Conservation (phyloP, 164 flowering plant species). For the Vitis amurensis region DNA sequence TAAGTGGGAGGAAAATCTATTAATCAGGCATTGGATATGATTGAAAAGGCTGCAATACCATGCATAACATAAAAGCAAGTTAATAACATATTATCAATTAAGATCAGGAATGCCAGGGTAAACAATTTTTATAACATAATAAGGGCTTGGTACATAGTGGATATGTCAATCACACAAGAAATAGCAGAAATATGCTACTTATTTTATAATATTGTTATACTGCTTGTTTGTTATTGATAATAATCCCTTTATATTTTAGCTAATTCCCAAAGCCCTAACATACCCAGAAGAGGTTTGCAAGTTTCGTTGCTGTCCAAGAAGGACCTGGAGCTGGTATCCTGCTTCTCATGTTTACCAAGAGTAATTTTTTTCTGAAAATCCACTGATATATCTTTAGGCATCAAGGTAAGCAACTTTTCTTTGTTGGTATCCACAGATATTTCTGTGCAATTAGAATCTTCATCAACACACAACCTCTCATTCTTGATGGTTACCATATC, state of each 20-base stretch:
- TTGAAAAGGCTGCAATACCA: too few species aligned
- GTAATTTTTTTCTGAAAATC: conserved; percentile 90
- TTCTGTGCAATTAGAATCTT: conserved; percentile 19
- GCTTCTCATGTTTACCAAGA: conserved; percentile 58
- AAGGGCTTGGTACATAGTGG: too few species aligned
- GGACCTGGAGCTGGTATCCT: conserved; percentile 20
- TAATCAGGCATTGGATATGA: too few species aligned
- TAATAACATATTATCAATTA: too few species aligned
- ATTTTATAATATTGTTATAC: neutral
- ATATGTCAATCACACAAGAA: too few species aligned
- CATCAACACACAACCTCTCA: conserved; percentile 51
- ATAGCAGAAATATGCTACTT: neutral
- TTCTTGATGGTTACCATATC: conserved; percentile 64
- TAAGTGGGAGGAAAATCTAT: too few species aligned
- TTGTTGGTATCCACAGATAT: conserved; percentile 14
- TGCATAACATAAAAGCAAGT: too few species aligned
- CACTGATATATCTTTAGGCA: conserved; percentile 30
- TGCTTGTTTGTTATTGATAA: neutral
- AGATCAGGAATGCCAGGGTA: too few species aligned
- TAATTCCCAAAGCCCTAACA: conserved; percentile 1
- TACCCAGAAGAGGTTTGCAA: conserved; percentile 51
- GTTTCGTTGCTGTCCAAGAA: conserved; percentile 26
- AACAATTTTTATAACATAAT: too few species aligned
- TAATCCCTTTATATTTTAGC: neutral
- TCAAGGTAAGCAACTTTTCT: conserved; percentile 19